Percentiles rank a stretch among this genome's conserved stretches.
Conservation (phyloP, 306 rosid species). For the Lathyrus aphaca region DNA sequence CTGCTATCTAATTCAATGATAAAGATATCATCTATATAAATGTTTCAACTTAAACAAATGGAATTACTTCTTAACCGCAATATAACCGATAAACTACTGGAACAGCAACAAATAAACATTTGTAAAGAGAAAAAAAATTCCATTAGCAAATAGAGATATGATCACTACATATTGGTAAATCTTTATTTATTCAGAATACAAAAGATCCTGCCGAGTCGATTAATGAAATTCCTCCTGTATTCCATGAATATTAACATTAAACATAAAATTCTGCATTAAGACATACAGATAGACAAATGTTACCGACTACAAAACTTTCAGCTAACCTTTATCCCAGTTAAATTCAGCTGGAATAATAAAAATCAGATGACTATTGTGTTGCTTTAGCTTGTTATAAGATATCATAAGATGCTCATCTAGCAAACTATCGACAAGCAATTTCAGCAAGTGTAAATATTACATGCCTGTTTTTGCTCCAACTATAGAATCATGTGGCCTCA, state of each 20-base stretch:
- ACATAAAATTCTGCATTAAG: slow-evolving; percentile 11
- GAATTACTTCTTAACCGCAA: no score
- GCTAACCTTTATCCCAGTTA: slow-evolving; percentile 15
- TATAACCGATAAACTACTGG: background rate
- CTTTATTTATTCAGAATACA: slow-evolving; percentile 16
- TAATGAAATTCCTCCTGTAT: background rate
- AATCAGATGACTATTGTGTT: background rate
- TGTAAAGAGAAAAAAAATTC: slow-evolving; percentile 4
- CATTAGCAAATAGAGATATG: slow-evolving; percentile 22
- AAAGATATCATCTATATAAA: background rate
- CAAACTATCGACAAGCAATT: slow-evolving; percentile 15
- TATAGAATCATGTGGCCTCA: slow-evolving; percentile 8
- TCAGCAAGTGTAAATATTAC: slow-evolving; percentile 33
- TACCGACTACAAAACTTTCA: slow-evolving; percentile 17
- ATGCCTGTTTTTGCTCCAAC: slow-evolving; percentile 22
- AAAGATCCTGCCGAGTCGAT: slow-evolving; percentile 10
- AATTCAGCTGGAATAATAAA: slow-evolving; percentile 19
- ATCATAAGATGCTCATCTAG: slow-evolving; percentile 20
- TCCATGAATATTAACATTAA: slow-evolving; percentile 1
- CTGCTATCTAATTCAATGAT: background rate
- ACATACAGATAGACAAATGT: background rate
- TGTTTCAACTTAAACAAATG: background rate
- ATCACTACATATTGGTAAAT: slow-evolving; percentile 16
- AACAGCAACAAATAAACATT: slow-evolving; percentile 19
- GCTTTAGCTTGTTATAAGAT: slow-evolving; percentile 1